Base-by-base conservation (phyloP, 768 basidiomycete genomes). In the Infundibulicybe gibba region DNA sequence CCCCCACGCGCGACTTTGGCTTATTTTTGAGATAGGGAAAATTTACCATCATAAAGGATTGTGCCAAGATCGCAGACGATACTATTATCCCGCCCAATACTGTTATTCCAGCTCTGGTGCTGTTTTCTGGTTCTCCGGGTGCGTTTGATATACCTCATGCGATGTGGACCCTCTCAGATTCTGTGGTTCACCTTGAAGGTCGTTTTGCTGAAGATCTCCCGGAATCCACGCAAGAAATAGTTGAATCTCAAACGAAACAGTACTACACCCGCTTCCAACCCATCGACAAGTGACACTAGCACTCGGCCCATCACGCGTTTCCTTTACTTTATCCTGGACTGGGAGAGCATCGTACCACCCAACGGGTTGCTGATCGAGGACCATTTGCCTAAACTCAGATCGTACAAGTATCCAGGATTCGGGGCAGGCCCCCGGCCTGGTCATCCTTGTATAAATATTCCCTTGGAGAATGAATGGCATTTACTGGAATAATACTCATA, bases 21-120 rank as follows among this genome's bases (percentile, higher is more conserved):
- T 38, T n/a, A 33, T 33, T 15, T 12, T 25, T 15, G 16, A 25
- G 21, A 13, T 56, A 97, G 94, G 94, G 97, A 17, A 94, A 97
- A 64, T 97, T 98, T 58, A 85, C 87, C 0, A 94, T 95, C 48
- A 94, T 97, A 64, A 97, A 97, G 61, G 95, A 98, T 59, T 94
- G 94, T 54, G 90, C 88, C 3, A 84, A 81, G 50, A 83, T 99
- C 17, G 85, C 86, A 21, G 94, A 97, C 62, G 87, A 88, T 53
- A 89, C 92, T 0, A 81, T 98, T 32, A 69, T 98, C 12, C 90
- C 94, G 2, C 87, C 93, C 3, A 94, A 91, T 47, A 94, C 93
- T 1, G 92, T 97, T 41, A 82, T 98, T 9, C 94, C 95, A 1
- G 90, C 92, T 2, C 66, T 97, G 49, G 79, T 92, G 0, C 69